Base-by-base conservation (phyloP, 1,284 basidiomycete species). In the Cutaneotrichosporon dermatis region DNA sequence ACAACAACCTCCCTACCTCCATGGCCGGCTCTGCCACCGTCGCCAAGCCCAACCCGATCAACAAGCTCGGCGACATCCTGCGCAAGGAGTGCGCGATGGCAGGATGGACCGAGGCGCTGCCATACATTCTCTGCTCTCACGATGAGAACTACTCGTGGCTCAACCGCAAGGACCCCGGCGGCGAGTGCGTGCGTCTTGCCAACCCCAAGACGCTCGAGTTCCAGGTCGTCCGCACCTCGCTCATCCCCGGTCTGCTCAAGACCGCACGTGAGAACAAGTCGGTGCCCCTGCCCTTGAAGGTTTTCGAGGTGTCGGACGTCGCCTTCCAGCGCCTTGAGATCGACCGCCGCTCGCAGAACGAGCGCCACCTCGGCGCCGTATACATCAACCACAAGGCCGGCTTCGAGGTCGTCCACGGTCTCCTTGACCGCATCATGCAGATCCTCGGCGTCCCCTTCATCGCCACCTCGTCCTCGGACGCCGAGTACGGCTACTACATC, bases 161-260 rank as follows among this genome's bases (percentile, higher is more conserved):
- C 64, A 94, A 96, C 79, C 88, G 87, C 60, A 76, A 81, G 52
- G 95, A 98, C 76, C 87, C 91, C 63, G 87, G 87, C 36, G 84
- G 84, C 51, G 83, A 84, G 40, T 95, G 89, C 8, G 87, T 99
- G 66, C 88, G 89, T 59, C 89, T 99, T 63, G 92, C 89, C 59
- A 99, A 99, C 79, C 95, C 95, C 1, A 97, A 97, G 79, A 93
- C 95, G 43, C 84, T 92, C 65, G 96, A 99, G 78, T 99, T 96
- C 81, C 95, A 99, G 79, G 90, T 99, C 62, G 93, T 98, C 54
- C 88, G 96, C 62, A 98, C 96, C 0, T 92, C 93, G 13, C 85
- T 99, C 53, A 80, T 99, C 7, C 93, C 95, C 11, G 95, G 95
- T 54, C 84, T 99, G 40, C 86, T 99, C 70, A 99, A 99, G 81